These are phyloP conservation scores for Trametopsis cervina DNA, from an alignment of 768 basidiomycete species.

Conservation along the genomic window DNA sequence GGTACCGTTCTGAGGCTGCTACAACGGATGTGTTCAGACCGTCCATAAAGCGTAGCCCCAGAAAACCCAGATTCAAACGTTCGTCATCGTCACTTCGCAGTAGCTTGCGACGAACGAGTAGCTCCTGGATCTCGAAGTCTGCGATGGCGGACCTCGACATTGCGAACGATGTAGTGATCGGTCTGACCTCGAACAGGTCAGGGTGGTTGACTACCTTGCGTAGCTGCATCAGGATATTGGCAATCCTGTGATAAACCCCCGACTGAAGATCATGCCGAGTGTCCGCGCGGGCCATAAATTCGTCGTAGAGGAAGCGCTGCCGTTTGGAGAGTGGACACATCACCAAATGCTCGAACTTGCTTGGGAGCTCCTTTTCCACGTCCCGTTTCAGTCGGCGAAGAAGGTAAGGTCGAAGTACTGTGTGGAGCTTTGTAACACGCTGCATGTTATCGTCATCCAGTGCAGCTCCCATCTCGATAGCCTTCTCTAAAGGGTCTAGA, in stretches of 20 bases:
- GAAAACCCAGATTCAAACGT: conserved; percentile 48
- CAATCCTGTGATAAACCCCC: conserved; percentile 82
- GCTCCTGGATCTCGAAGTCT: conserved; percentile 80
- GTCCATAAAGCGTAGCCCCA: conserved; percentile 59
- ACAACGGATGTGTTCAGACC: conserved; percentile 47
- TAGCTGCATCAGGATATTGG: conserved; percentile 96
- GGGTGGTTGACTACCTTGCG: conserved; percentile 97
- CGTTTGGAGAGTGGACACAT: conserved; percentile 86
- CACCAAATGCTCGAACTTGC: conserved; percentile 87
- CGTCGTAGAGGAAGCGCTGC: conserved; percentile 93
- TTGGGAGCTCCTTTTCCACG: conserved; percentile 92
- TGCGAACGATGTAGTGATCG: conserved; percentile 70
- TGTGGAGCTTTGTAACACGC: conserved; percentile 83
- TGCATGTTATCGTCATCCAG: conserved; percentile 80
- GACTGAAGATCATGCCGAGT: conserved; percentile 78
- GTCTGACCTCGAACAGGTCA: conserved; percentile 85
- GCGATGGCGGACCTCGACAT: conserved; percentile 70
- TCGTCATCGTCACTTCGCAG: conserved; percentile 48
- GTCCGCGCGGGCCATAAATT: conserved; percentile 87
- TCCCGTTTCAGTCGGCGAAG: conserved; percentile 96
- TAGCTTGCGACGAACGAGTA: conserved; percentile 74
- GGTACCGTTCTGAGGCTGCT: conserved; percentile 44
- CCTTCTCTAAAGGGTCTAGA: conserved; percentile 86
- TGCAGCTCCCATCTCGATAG: conserved; percentile 76
- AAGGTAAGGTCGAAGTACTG: conserved; percentile 92